Conservation (phyloP, 352 stramenopile genomes). For the Globisporangium viniferum region DNA sequence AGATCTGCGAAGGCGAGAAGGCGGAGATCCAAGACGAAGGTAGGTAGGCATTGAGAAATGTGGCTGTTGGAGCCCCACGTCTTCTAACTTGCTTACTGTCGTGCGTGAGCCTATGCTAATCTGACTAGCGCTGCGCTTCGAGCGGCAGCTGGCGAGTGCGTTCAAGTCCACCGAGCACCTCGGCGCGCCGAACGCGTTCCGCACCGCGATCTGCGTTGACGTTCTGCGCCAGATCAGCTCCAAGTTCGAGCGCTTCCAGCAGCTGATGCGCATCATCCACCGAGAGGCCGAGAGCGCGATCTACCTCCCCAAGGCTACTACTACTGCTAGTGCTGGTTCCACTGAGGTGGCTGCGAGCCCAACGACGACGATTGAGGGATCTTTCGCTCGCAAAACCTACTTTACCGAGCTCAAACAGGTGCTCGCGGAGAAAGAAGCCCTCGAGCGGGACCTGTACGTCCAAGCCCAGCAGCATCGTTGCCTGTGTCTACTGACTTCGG, state of each 20-base stretch:
- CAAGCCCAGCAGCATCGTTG: too few relatives aligned
- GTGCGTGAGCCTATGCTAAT: too few relatives aligned
- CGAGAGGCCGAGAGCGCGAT: constrained; percentile 37
- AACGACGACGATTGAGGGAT: constrained; percentile 11
- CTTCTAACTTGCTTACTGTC: too few relatives aligned
- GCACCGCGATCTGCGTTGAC: constrained; percentile 58
- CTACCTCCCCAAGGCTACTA: constrained; percentile 26
- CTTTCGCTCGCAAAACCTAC: constrained; percentile 40
- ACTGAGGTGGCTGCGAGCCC: neutral
- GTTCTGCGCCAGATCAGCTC: constrained; percentile 36
- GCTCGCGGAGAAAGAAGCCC: constrained; percentile 25
- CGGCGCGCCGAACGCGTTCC: constrained; percentile 49
- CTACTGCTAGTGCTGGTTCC: neutral
- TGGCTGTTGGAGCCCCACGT: too few relatives aligned
- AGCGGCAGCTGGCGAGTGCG: constrained; percentile 45
- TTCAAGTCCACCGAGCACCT: constrained; percentile 54
- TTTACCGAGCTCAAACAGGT: constrained; percentile 57
- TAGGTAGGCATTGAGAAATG: neutral
- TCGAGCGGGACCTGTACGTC: constrained; percentile 40
- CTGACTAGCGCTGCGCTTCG: constrained; percentile 23
- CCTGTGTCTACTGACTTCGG: neutral
- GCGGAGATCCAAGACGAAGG: constrained; percentile 9
- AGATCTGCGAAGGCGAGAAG: constrained; percentile 24
- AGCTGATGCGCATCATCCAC: constrained; percentile 29
- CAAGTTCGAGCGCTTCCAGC: constrained; percentile 52